Evolutionary conservation across 148 eudicot species (phyloP), one percentile per base, ranked within the genome.

Genomic region (Rhododendron simsii): DNA sequence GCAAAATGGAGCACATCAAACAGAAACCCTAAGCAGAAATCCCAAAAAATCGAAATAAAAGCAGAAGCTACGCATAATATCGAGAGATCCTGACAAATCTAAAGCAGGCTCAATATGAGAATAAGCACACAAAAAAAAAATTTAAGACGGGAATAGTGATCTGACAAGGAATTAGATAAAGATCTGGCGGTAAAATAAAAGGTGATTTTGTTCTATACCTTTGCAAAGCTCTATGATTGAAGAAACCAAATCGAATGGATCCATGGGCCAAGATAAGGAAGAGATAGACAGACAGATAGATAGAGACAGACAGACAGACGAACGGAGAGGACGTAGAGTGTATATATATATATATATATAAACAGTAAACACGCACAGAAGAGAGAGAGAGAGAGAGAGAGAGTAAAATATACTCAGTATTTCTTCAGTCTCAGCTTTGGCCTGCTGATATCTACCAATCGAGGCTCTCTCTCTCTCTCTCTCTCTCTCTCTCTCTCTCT

Each of bases 191-290:
- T 63, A 11, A 57, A 76, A 50, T 47, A 87, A 26, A 23, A 8
- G 53, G 26, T 7, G 65, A 63, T 73, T 10, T 15, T 79, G 51
- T 6, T 61, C 30, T 59, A 74, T 91, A 93, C 93, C 95, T 90
- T 89, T 90, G 78, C 92, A 89, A 57, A 91, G 91, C 87, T 93
- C 91, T 73, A 88, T 30, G 87, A 86, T 86, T 76, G 91, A 86
- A 55, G 87, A 89, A 57, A 84, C 76, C 87, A 89, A 82, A 87
- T 83, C 87, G 67, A 83, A 83, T 9, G 84, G 88, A 90, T 91
- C 90, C 94, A 91, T 91, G 16, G 81, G 71, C 67, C 50, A 61
- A 78, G 79, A 85, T 77, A 74, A 80, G 73, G 78, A 50, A 47
- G 65, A 59, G 51, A 16, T 44, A 65, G 2, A 45, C 28, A 78